Conservation (phyloP, 176 grass and related monocot genomes). For the Oryza nivara region DNA sequence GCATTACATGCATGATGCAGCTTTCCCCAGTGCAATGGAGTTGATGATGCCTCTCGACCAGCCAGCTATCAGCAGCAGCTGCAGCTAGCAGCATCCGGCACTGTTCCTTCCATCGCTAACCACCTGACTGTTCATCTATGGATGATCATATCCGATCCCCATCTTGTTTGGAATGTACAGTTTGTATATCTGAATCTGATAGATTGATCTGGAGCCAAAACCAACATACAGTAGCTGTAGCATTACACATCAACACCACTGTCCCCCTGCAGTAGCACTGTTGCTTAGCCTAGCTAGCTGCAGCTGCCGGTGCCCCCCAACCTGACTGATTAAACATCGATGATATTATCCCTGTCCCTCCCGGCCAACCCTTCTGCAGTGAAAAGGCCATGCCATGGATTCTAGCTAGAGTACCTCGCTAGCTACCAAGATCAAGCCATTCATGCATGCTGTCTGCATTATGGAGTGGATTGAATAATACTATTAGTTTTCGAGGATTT, state of each 20-base stretch:
- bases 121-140: constrained; percentile 1
- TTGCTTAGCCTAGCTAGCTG: neutral
- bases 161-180: neutral
- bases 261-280: neutral
- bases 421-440: neutral
- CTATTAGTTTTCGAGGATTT: too few species aligned
- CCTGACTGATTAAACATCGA: neutral
- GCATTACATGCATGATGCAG: neutral
- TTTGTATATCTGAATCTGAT: neutral
- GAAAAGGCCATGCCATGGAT: neutral
- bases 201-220: neutral
- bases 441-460: neutral
- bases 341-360: neutral
- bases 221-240: neutral
- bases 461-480: too few species aligned
- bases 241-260: neutral
- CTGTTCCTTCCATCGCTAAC: neutral
- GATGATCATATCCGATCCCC: neutral
- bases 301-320: neutral
- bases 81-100: neutral
- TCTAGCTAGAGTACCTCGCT: neutral
- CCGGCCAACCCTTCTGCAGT: neutral
- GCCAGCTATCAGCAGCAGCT: neutral
- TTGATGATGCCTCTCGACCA: neutral
- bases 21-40: neutral